These are phyloP conservation scores for Corrigiola litoralis DNA, from an alignment of 179 eudicot species.

Conservation along the genomic window DNA sequence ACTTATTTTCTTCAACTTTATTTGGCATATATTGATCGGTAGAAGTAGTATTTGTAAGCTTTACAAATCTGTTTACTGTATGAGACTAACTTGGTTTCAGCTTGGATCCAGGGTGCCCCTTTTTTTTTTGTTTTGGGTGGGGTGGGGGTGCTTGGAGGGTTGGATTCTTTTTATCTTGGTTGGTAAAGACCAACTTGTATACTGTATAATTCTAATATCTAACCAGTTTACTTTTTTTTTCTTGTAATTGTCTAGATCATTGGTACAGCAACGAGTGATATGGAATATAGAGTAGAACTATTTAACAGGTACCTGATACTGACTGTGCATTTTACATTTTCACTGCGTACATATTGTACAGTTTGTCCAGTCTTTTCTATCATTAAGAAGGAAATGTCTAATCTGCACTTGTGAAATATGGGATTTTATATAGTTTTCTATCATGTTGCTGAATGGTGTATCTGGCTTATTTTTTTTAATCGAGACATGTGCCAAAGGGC, in stretches of 20 bases:
- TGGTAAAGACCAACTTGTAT: background rate
- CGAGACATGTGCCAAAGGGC: background rate
- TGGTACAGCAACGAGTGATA: constrained; percentile 57
- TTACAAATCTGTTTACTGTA: no score
- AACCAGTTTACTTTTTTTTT: background rate
- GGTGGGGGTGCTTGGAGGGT: no score
- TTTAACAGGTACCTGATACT: constrained; percentile 51
- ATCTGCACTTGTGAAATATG: background rate
- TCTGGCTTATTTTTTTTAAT: background rate
- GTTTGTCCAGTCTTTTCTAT: background rate
- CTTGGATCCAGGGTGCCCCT: no score
- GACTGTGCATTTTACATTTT: background rate
- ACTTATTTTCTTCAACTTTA: no score
- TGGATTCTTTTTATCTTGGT: background rate
- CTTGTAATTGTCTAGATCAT: constrained; percentile 40
- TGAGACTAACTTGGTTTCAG: no score
- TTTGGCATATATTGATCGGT: no score
- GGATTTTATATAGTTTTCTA: background rate
- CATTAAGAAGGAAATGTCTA: background rate
- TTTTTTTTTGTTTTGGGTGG: background rate
- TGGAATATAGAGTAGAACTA: constrained; percentile 66
- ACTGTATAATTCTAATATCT: background rate
- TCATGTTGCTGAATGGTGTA: background rate
- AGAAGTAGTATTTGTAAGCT: no score
- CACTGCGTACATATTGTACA: background rate